Evolutionary conservation across 202 grass and related monocot species (phyloP).

Genomic region (Panicum virgatum): DNA sequence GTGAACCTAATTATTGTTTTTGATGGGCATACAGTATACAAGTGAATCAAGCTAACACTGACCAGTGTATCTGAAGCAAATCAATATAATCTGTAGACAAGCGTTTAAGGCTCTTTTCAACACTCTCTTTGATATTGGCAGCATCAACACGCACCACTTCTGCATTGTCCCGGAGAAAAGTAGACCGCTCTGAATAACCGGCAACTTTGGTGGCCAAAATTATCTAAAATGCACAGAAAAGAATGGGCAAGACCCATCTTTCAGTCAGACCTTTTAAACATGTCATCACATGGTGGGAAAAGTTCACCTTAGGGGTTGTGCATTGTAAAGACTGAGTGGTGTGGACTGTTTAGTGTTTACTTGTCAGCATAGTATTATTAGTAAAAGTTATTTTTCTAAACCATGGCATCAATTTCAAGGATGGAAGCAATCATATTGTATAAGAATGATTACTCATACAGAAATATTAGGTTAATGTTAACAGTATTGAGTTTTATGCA

Average conservation of each 20-base stretch:
- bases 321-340: not conserved
- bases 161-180: constrained; percentile 65
- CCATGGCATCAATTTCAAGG: not conserved
- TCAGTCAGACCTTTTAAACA: constrained; percentile 25
- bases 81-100: constrained; percentile 94
- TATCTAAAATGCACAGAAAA: constrained; percentile 47
- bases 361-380: not conserved
- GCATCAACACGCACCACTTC: constrained; percentile 71
- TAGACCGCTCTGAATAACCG: constrained; percentile 62
- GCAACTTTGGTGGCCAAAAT: constrained; percentile 94
- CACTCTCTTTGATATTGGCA: constrained; percentile 88
- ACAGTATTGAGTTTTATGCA: too few species aligned
- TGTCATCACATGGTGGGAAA: constrained; percentile 5
- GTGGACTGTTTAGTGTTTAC: not conserved
- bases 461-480: not conserved
- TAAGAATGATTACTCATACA: not conserved
- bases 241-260: constrained; percentile 12
- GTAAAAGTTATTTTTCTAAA: constrained; percentile 11
- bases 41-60: constrained; percentile 23
- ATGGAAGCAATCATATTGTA: not conserved
- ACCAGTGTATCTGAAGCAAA: constrained; percentile 99
- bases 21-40: not conserved
- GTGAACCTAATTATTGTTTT: not conserved
- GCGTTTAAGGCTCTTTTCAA: constrained; percentile 91
- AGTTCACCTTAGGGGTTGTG: not conserved